Percentiles rank a stretch among this genome's conserved stretches.
Evolutionary conservation across 192 early-diverging fungal genomes (phyloP).

Genomic region (Mortierella antarctica): DNA sequence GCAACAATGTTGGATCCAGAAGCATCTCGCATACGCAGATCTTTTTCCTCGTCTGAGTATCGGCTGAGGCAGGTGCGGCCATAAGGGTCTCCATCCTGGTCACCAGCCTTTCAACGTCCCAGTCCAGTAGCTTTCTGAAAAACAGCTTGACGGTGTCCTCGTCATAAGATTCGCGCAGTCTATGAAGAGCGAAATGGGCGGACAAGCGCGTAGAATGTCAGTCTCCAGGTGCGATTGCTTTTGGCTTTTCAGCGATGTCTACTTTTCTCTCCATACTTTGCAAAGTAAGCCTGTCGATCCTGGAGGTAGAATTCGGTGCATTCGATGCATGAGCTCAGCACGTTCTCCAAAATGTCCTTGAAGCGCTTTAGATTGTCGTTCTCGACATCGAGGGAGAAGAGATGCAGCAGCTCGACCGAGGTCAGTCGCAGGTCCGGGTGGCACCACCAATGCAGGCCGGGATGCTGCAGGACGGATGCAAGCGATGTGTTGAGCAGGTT

Average conservation of each 20-base stretch:
- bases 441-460: conserved; percentile 46
- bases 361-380: conserved; percentile 9
- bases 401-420: conserved; percentile 19
- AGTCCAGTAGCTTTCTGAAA: conserved; percentile 19
- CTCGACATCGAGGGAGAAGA: conserved; percentile 23
- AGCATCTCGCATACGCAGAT: conserved; percentile 33
- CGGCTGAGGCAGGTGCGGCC: background rate
- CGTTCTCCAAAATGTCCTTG: conserved; percentile 19
- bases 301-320: conserved; percentile 32
- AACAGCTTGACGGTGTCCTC: conserved; percentile 19
- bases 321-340: conserved; percentile 18
- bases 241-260: background rate
- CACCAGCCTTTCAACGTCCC: conserved; percentile 25
- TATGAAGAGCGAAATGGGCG: background rate
- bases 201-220: too few species aligned
- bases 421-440: conserved; percentile 22
- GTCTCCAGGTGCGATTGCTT: too few species aligned
- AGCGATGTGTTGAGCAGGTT: conserved; percentile 17
- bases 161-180: conserved; percentile 13
- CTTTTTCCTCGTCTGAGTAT: conserved; percentile 12
- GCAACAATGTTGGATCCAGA: conserved; percentile 23
- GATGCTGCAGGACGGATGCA: conserved; percentile 16
- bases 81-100: conserved; percentile 4
- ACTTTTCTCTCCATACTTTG: background rate
- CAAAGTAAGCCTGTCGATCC: conserved; percentile 25